Percentiles rank a stretch among this genome's conserved stretches.
Evolutionary conservation across 345 rosid genomes (phyloP).

Genomic region (Populus nigra): DNA sequence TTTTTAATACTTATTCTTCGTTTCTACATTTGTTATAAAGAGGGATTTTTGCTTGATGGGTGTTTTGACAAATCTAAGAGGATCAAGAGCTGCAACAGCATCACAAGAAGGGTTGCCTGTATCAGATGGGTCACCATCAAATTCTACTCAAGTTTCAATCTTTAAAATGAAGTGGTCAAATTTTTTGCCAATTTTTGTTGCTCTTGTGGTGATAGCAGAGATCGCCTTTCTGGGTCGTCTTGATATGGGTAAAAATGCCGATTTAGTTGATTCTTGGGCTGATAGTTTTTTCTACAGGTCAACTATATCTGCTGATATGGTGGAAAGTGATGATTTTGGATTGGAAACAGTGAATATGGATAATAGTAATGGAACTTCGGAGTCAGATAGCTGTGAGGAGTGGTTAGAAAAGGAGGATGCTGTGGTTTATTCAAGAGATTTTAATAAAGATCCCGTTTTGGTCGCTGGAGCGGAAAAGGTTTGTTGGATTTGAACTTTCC

Average conservation of each 20-base stretch:
- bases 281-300: conserved; percentile 46
- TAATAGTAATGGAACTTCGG: conserved; percentile 5
- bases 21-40: neutral
- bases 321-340: conserved; percentile 10
- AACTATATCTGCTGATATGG: conserved; percentile 4
- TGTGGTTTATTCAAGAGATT: conserved; percentile 65
- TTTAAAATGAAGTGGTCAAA: conserved; percentile 57
- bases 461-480: conserved; percentile 56
- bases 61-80: conserved; percentile 57
- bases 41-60: conserved; percentile 39
- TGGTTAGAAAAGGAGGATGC: conserved; percentile 77
- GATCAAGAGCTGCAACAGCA: conserved; percentile 32
- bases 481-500: neutral
- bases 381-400: conserved; percentile 56
- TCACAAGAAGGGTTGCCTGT: conserved; percentile 34
- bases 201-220: conserved; percentile 66
- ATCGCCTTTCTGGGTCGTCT: conserved; percentile 80
- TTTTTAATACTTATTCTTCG: no score
- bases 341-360: conserved; percentile 2
- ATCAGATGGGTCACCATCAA: conserved; percentile 34
- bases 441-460: conserved; percentile 61
- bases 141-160: conserved; percentile 15
- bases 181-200: conserved; percentile 60
- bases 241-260: conserved; percentile 60
- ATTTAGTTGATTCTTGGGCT: conserved; percentile 66